Evolutionary conservation across 2,329 filamentous ascomycete genomes (phyloP).

Genomic region (Beauveria medogensis): DNA sequence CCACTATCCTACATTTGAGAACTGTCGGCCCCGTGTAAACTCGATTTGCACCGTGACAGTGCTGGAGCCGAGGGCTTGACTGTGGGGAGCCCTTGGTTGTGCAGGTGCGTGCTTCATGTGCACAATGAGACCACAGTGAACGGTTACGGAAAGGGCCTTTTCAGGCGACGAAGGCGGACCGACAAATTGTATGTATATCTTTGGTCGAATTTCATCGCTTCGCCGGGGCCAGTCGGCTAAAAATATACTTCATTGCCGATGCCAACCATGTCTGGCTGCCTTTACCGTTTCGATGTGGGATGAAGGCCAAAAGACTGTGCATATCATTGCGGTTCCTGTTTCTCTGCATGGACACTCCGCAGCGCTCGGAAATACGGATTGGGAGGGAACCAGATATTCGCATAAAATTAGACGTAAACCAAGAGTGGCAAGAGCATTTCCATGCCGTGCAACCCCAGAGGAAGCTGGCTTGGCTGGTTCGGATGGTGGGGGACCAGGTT

Average conservation of each 20-base stretch:
- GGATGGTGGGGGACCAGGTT: not conserved
- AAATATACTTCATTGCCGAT: not conserved
- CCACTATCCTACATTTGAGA: not conserved
- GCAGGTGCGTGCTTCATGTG: not conserved
- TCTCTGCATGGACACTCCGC: not conserved
- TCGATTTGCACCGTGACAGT: not conserved
- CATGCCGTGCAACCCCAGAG: not conserved
- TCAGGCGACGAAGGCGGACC: too few relatives aligned
- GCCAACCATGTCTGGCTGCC: not conserved
- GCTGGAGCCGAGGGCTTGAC: not conserved
- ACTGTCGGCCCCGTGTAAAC: not conserved
- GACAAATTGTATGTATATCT: too few relatives aligned
- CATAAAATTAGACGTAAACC: not conserved
- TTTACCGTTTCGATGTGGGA: not conserved
- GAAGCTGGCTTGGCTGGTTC: not conserved
- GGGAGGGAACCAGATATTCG: not conserved
- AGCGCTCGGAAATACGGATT: too few relatives aligned
- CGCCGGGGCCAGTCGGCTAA: not conserved
- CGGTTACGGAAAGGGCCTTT: too few relatives aligned
- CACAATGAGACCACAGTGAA: not conserved
- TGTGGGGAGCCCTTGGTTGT: not conserved
- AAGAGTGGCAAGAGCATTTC: not conserved
- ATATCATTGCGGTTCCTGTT: not conserved
- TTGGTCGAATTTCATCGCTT: too few relatives aligned
- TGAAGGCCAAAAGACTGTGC: not conserved